These are phyloP conservation scores for Dioscorea dumetorum DNA, from an alignment of 106 monocot species.

Conservation along the genomic window DNA sequence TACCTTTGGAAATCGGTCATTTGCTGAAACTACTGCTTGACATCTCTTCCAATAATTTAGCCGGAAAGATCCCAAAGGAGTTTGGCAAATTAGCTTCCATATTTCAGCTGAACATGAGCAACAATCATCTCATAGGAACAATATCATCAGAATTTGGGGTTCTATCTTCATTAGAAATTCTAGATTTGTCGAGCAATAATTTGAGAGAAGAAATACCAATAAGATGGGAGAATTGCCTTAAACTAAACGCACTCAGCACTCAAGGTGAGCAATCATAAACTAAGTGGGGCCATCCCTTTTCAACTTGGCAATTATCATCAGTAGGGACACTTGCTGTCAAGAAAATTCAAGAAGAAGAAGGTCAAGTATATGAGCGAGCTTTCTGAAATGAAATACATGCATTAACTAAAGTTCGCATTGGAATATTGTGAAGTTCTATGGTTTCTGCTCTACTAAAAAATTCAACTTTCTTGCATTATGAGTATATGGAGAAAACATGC, in stretches of 20 bases:
- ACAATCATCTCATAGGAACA: conserved; percentile 66
- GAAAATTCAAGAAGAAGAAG: conserved; percentile 73
- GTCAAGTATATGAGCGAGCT: conserved; percentile 49
- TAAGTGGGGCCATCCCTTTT: conserved; percentile 65
- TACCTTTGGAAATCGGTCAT: neutral
- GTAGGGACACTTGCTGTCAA: conserved; percentile 75
- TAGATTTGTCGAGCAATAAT: conserved; percentile 77
- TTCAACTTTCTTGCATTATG: conserved; percentile 86
- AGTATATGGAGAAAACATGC: conserved; percentile 88
- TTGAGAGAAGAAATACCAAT: conserved; percentile 75
- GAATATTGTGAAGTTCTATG: conserved; percentile 92
- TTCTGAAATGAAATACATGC: conserved; percentile 85
- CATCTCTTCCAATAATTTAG: neutral
- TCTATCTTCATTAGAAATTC: conserved; percentile 54
- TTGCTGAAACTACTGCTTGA: neutral
- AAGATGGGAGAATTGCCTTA: conserved; percentile 38
- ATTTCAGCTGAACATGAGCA: conserved; percentile 86
- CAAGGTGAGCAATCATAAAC: conserved; percentile 79
- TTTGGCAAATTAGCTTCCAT: conserved; percentile 36
- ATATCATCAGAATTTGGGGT: conserved; percentile 88
- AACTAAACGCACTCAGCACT: conserved; percentile 56
- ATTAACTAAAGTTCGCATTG: conserved; percentile 83
- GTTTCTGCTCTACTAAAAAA: conserved; percentile 67
- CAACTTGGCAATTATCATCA: conserved; percentile 55
- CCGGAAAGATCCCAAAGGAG: neutral